Percentiles rank a stretch among this genome's conserved stretches.
Conservation (phyloP, 2,329 filamentous ascomycete genomes). For the Sporothrix curviconia region DNA sequence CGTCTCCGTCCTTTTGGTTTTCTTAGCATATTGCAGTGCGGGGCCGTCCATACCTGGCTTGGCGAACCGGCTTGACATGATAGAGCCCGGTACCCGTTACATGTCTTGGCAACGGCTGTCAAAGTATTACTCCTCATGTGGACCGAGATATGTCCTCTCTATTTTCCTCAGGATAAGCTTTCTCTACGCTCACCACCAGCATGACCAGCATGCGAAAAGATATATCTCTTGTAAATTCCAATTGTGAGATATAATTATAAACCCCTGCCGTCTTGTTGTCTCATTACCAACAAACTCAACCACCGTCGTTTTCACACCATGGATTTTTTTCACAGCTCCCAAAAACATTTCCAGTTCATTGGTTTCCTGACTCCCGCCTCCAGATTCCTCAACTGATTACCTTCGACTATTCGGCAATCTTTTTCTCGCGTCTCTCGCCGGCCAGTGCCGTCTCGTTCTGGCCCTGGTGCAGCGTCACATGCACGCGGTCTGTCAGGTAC, state of each 20-base stretch:
- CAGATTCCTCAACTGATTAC: neutral
- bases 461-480: constrained; percentile 28
- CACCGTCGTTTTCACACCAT: neutral
- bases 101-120: no score
- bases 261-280: neutral
- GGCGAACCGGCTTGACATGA: neutral
- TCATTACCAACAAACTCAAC: neutral
- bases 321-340: no score
- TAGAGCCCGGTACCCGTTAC: neutral
- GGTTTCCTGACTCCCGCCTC: neutral
- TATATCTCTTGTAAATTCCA: no score
- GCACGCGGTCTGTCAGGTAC: constrained; percentile 28
- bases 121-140: no score
- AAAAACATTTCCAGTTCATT: neutral
- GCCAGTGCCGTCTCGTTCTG: constrained; percentile 19
- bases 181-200: no score
- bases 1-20: no score
- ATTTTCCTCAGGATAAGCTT: no score
- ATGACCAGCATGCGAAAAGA: no score
- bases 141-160: no score
- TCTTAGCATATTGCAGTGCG: no score
- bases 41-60: neutral
- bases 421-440: neutral
- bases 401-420: neutral
- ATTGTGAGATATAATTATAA: no score